Percentiles rank a stretch among this genome's conserved stretches.
phyloP scores from a whole-genome alignment of 2,329 filamentous ascomycete species.

The Cordyceps farinosa region DNA sequence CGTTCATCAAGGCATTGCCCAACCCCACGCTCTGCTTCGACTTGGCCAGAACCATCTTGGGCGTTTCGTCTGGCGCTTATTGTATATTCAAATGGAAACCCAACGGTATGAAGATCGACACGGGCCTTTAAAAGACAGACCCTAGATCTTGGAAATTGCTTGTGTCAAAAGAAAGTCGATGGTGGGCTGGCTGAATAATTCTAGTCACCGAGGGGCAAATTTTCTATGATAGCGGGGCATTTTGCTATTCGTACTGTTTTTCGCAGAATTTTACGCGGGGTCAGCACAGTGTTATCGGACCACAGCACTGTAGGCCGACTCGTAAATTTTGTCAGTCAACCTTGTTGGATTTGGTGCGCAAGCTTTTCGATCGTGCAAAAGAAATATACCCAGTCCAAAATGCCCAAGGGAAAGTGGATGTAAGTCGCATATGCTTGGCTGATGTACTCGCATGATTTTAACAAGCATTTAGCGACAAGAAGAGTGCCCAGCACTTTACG shows the following conservation, averaged over 20 bases:
- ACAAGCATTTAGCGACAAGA: constrained; percentile 64
- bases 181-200: constrained; percentile 37
- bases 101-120: neutral
- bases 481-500: constrained; percentile 86
- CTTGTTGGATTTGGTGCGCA: constrained; percentile 16
- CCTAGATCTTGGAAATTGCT: constrained; percentile 1
- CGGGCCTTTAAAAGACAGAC: constrained; percentile 1
- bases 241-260: constrained; percentile 29
- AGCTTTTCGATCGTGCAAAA: constrained; percentile 19
- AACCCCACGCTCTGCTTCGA: constrained; percentile 93
- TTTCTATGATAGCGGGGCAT: constrained; percentile 29
- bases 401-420: constrained; percentile 74
- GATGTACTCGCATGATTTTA: neutral
- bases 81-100: neutral
- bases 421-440: constrained; percentile 27
- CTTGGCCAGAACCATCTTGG: constrained; percentile 66
- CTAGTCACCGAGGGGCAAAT: constrained; percentile 48
- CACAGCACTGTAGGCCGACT: constrained; percentile 5
- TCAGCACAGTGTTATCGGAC: constrained; percentile 30
- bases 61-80: constrained; percentile 21
- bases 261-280: neutral
- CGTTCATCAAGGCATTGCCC: constrained; percentile 97
- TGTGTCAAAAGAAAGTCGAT: constrained; percentile 18
- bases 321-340: constrained; percentile 31
- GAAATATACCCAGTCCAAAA: constrained; percentile 43